These are phyloP conservation scores for Coprinellus micaceus DNA, from an alignment of 768 basidiomycete species.

Conservation along the genomic window DNA sequence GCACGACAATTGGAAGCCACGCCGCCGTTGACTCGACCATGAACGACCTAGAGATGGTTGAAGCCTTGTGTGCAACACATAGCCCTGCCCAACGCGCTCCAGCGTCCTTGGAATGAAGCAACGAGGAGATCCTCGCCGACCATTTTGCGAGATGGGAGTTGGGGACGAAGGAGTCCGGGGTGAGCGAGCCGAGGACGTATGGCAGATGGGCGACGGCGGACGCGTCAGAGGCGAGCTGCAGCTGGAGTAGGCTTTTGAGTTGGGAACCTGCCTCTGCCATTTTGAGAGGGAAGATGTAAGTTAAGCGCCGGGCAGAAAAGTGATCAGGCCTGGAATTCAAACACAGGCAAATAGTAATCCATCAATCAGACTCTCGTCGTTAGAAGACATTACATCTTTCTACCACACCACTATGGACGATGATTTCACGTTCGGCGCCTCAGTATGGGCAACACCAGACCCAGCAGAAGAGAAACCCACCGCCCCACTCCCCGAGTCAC, in stretches of 20 bases:
- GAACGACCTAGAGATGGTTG: constrained; percentile 49
- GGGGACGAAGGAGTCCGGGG: constrained; percentile 47
- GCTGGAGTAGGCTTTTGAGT: constrained; percentile 62
- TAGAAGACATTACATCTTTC: too few species aligned
- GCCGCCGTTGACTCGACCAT: constrained; percentile 70
- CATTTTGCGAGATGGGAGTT: constrained; percentile 74
- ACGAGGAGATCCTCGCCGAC: constrained; percentile 64
- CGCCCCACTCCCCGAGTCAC: constrained; percentile 16
- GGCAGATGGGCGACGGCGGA: constrained; percentile 58
- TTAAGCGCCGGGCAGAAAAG: too few species aligned
- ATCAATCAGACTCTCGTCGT: too few species aligned
- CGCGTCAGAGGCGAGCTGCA: constrained; percentile 68
- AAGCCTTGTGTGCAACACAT: constrained; percentile 67
- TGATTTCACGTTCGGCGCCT: constrained; percentile 66
- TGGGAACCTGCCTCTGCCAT: constrained; percentile 22
- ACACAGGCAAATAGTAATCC: too few species aligned
- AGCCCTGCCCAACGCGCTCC: constrained; percentile 79
- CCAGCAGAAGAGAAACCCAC: constrained; percentile 21
- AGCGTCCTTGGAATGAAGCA: constrained; percentile 75
- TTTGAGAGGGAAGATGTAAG: too few species aligned
- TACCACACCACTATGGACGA: constrained; percentile 52
- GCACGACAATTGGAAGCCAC: constrained; percentile 66
- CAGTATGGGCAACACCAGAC: constrained; percentile 64
- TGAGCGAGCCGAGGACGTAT: constrained; percentile 54
- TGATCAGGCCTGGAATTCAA: too few species aligned